Conservation (phyloP, 441 rosid genomes). For the Dalechampia spathulata region DNA sequence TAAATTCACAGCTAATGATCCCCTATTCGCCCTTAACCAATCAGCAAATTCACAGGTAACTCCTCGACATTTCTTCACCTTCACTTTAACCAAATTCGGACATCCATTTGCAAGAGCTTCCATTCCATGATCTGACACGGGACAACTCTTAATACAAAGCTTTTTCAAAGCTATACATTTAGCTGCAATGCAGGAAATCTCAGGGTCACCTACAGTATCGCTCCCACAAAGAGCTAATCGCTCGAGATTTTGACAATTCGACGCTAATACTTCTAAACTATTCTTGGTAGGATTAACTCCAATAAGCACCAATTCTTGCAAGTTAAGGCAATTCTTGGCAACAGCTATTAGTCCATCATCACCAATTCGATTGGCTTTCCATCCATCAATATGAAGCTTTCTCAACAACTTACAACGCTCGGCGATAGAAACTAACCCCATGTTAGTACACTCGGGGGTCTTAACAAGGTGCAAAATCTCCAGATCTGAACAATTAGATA, state of each 20-base stretch:
- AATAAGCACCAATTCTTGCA: constrained; percentile 40
- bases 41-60: too few relatives aligned
- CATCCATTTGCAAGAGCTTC: constrained; percentile 45
- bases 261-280: constrained; percentile 31
- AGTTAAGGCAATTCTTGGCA: constrained; percentile 20
- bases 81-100: constrained; percentile 43
- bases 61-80: constrained; percentile 54
- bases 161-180: constrained; percentile 44
- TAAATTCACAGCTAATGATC: too few relatives aligned
- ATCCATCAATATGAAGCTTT: constrained; percentile 36
- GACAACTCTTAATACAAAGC: constrained; percentile 61
- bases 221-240: constrained; percentile 48
- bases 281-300: constrained; percentile 21
- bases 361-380: constrained; percentile 32
- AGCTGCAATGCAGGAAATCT: constrained; percentile 27
- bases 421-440: constrained; percentile 27
- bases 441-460: constrained; percentile 31
- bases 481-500: constrained; percentile 30
- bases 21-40: too few relatives aligned
- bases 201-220: constrained; percentile 45
- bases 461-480: constrained; percentile 29
- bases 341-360: constrained; percentile 36
- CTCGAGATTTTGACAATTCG: constrained; percentile 39
- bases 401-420: constrained; percentile 26
- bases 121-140: constrained; percentile 36